A percentile compares a stretch with the other conserved stretches of the same genome.
These are phyloP conservation scores for Massariosphaeria phaeospora DNA, from an alignment of 495 filamentous ascomycete species.

Conservation along the genomic window DNA sequence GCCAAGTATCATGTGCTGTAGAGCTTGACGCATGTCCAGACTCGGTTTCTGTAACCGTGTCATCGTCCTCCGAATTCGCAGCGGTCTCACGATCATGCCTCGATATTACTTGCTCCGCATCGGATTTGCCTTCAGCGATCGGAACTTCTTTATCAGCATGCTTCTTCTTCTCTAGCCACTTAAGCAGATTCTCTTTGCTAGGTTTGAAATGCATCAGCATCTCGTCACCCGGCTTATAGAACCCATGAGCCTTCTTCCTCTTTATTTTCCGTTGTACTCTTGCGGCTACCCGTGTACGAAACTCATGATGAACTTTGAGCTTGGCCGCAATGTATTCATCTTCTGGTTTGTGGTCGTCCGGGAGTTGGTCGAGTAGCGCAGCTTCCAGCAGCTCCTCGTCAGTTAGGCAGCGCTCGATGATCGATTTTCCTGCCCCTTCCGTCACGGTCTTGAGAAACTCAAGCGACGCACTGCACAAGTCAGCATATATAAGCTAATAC, in stretches of 20 bases:
- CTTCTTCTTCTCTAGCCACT: slow-evolving; percentile 29
- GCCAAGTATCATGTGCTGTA: slow-evolving; percentile 4
- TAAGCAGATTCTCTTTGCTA: slow-evolving; percentile 46
- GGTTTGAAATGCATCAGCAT: slow-evolving; percentile 52
- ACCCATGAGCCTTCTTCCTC: slow-evolving; percentile 17
- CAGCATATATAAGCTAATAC: too few relatives aligned
- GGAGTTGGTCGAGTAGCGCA: slow-evolving; percentile 37
- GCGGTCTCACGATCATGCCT: slow-evolving; percentile 31
- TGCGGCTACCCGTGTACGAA: slow-evolving; percentile 40
- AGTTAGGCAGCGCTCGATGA: slow-evolving; percentile 39
- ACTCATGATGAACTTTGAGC: slow-evolving; percentile 48
- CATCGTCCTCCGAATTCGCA: slow-evolving; percentile 1
- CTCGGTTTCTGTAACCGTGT: slow-evolving; percentile 36
- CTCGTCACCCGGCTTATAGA: slow-evolving; percentile 42
- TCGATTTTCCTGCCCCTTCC: slow-evolving; percentile 35
- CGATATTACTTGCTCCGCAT: neutral
- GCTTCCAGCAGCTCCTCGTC: slow-evolving; percentile 44
- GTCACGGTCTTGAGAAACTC: slow-evolving; percentile 49
- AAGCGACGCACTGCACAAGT: slow-evolving; percentile 38
- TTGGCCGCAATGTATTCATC: slow-evolving; percentile 47
- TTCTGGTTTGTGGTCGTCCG: slow-evolving; percentile 44
- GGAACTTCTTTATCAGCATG: neutral
- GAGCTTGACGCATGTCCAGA: slow-evolving; percentile 38
- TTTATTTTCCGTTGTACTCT: slow-evolving; percentile 35
- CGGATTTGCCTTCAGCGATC: slow-evolving; percentile 32